Evolutionary conservation across 768 basidiomycete species (phyloP).

Genomic region (Dentipellis sp.): DNA sequence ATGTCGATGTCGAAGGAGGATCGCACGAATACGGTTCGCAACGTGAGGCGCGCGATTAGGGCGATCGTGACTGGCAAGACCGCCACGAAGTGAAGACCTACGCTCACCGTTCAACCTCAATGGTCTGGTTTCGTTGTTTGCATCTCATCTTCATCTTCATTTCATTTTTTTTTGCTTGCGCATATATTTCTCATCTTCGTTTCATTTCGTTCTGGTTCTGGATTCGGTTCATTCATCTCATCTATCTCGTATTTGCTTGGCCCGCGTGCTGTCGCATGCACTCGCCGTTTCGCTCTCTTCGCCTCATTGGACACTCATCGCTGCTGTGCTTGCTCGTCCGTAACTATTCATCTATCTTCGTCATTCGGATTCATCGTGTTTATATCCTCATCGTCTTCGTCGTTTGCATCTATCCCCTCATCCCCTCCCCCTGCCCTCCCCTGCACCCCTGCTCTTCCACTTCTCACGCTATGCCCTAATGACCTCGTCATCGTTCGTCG

Average conservation of each 20-base stretch:
- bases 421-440: too few relatives aligned
- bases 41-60: conserved; percentile 66
- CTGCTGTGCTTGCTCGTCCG: background rate
- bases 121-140: background rate
- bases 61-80: conserved; percentile 65
- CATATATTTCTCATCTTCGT: background rate
- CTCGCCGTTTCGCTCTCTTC: background rate
- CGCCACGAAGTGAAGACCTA: conserved; percentile 25
- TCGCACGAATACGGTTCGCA: conserved; percentile 37
- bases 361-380: background rate
- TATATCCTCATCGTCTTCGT: background rate
- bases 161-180: background rate
- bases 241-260: background rate
- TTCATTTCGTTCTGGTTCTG: background rate
- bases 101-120: background rate
- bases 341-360: background rate
- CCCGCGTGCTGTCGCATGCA: background rate
- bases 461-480: too few relatives aligned
- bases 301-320: background rate
- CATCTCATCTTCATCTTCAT: background rate
- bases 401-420: background rate
- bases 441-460: too few relatives aligned
- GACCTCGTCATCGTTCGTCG: too few relatives aligned
- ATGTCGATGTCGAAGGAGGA: background rate
- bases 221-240: background rate